A percentile compares a stretch with the other conserved stretches of the same genome.
Conservation (phyloP, 495 filamentous ascomycete genomes). For the Talaromyces borbonicus region DNA sequence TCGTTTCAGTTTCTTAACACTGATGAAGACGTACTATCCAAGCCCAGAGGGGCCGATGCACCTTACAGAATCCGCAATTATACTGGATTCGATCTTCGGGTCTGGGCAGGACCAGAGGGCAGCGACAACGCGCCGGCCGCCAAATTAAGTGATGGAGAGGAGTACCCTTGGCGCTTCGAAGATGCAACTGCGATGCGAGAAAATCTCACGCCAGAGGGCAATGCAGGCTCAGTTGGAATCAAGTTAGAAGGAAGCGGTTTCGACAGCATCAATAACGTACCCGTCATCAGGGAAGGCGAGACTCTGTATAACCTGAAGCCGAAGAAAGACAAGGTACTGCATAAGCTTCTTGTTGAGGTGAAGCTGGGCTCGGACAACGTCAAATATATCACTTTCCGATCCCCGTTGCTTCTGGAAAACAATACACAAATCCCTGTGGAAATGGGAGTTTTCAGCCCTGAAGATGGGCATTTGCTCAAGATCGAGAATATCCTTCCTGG, state of each 20-base stretch:
- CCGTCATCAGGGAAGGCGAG: slow-evolving; percentile 89
- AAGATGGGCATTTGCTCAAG: slow-evolving; percentile 85
- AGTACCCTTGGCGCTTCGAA: slow-evolving; percentile 91
- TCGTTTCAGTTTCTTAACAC: slow-evolving; percentile 82
- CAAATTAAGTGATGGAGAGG: slow-evolving; percentile 82
- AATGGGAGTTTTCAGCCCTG: slow-evolving; percentile 80
- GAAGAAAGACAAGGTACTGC: slow-evolving; percentile 71
- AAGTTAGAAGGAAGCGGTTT: slow-evolving; percentile 89
- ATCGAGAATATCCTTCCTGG: slow-evolving; percentile 96
- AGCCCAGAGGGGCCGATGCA: slow-evolving; percentile 82
- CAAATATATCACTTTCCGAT: slow-evolving; percentile 95
- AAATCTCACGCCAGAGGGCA: slow-evolving; percentile 73
- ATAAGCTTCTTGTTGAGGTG: slow-evolving; percentile 86
- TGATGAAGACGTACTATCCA: slow-evolving; percentile 87
- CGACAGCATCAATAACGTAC: slow-evolving; percentile 77
- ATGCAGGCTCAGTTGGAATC: slow-evolving; percentile 65
- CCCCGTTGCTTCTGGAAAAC: slow-evolving; percentile 94
- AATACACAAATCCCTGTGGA: slow-evolving; percentile 95
- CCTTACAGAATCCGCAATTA: slow-evolving; percentile 92
- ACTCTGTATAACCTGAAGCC: slow-evolving; percentile 75
- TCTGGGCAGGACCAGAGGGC: slow-evolving; percentile 65
- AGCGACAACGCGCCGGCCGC: slow-evolving; percentile 56
- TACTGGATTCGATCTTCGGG: slow-evolving; percentile 79
- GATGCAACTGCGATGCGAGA: slow-evolving; percentile 91
- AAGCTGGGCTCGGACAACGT: slow-evolving; percentile 85